Conservation (phyloP, 2,329 filamentous ascomycete genomes). For the Ophiostoma quercus region DNA sequence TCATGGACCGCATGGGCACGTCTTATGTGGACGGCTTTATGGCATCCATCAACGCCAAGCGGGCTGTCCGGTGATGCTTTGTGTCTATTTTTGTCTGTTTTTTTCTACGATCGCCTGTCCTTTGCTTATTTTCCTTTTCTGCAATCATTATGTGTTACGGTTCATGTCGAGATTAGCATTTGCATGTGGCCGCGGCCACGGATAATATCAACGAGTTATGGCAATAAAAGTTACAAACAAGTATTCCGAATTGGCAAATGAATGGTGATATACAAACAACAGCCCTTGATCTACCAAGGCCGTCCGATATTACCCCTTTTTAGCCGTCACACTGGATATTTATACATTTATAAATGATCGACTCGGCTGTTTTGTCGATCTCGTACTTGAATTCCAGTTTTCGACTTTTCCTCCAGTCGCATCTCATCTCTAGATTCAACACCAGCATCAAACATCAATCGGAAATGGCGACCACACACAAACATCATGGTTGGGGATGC, state of each 20-base stretch:
- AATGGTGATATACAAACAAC: too few relatives aligned
- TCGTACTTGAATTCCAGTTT: too few relatives aligned
- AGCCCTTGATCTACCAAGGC: too few relatives aligned
- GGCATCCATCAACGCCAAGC: neutral
- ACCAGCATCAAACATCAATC: neutral
- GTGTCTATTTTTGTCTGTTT: neutral
- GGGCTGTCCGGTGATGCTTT: neutral
- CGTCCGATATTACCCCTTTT: too few relatives aligned
- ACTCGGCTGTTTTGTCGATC: too few relatives aligned
- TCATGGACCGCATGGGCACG: neutral
- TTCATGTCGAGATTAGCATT: neutral
- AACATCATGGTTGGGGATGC: neutral
- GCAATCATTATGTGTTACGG: neutral
- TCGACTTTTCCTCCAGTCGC: too few relatives aligned
- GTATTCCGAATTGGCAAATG: too few relatives aligned
- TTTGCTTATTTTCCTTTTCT: neutral
- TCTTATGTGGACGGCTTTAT: neutral
- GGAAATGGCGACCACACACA: neutral
- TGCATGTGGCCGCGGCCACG: conserved; percentile 23
- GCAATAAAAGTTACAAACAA: neutral
- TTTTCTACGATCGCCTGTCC: neutral
- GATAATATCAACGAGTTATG: conserved; percentile 9
- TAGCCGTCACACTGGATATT: too few relatives aligned
- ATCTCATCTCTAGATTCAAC: too few relatives aligned
- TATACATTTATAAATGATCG: too few relatives aligned